A percentile compares a stretch with the other conserved stretches of the same genome.
These are phyloP conservation scores for Prunus mongolica DNA, from an alignment of 306 rosid species.

Conservation along the genomic window DNA sequence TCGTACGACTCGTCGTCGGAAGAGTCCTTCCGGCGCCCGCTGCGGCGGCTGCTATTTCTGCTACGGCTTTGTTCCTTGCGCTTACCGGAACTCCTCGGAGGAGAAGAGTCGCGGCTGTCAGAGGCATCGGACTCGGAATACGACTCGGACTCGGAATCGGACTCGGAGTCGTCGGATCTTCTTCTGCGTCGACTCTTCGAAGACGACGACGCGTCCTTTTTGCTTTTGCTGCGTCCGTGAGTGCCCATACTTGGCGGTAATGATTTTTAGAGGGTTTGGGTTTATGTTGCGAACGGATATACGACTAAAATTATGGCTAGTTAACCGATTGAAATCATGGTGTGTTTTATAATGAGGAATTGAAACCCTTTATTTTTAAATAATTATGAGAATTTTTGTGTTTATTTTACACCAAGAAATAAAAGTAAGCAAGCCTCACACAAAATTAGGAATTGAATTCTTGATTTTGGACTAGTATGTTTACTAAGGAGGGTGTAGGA, in stretches of 20 bases:
- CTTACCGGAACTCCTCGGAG: conserved; percentile 28
- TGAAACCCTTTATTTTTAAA: too few relatives aligned
- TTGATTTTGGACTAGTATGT: too few relatives aligned
- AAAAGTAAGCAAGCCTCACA: rapidly evolving
- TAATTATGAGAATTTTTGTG: too few relatives aligned
- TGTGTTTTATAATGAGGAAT: too few relatives aligned
- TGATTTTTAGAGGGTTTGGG: not conserved
- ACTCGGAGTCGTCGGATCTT: conserved; percentile 40
- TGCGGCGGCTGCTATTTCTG: conserved; percentile 31
- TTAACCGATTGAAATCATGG: too few relatives aligned
- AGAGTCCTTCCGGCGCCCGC: conserved; percentile 35
- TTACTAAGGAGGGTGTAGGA: too few relatives aligned
- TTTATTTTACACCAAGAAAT: too few relatives aligned
- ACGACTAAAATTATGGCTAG: not conserved
- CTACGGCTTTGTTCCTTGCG: conserved; percentile 27
- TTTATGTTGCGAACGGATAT: not conserved
- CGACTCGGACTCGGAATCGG: conserved; percentile 38
- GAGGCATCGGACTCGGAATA: conserved; percentile 36
- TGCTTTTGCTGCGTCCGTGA: conserved; percentile 32
- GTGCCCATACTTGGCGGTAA: conserved; percentile 14
- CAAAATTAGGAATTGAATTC: too few relatives aligned
- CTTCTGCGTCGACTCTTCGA: conserved; percentile 39
- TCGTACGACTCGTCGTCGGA: conserved; percentile 37
- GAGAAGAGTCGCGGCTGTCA: conserved; percentile 31
- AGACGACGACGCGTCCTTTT: conserved; percentile 26